Evolutionary conservation across 31 red algal genomes (phyloP).

Genomic region (Porphyra umbilicalis): DNA sequence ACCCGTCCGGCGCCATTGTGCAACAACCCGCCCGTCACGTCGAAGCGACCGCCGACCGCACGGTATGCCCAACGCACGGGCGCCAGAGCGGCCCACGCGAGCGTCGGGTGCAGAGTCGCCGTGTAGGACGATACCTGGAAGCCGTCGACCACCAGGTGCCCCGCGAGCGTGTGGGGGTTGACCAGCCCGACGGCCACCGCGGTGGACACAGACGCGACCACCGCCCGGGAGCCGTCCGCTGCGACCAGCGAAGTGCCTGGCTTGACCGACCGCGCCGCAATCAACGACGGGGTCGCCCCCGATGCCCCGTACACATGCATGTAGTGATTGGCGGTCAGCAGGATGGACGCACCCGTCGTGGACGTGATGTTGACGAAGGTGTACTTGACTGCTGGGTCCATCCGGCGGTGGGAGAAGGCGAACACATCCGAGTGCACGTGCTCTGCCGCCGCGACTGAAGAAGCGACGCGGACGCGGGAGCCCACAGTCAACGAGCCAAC

Average conservation of each 20-base stretch:
- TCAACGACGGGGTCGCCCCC: background rate
- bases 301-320: background rate
- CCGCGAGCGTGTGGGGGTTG: slow-evolving; percentile 12
- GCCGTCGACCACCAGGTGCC: slow-evolving; percentile 10
- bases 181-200: slow-evolving; percentile 2
- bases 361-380: background rate
- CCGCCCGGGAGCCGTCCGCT: background rate
- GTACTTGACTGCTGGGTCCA: background rate
- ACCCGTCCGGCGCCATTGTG: background rate
- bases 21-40: background rate
- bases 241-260: background rate
- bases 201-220: background rate
- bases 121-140: slow-evolving; percentile 11
- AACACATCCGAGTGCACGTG: background rate
- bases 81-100: background rate
- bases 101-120: slow-evolving; percentile 1
- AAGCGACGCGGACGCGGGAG: background rate
- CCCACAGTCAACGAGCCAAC: background rate
- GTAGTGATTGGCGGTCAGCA: background rate
- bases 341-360: background rate
- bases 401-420: background rate
- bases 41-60: background rate
- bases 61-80: background rate
- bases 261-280: background rate
- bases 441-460: background rate